Conservation (phyloP, 2,329 filamentous ascomycete genomes). For the Botrytis medusae region DNA sequence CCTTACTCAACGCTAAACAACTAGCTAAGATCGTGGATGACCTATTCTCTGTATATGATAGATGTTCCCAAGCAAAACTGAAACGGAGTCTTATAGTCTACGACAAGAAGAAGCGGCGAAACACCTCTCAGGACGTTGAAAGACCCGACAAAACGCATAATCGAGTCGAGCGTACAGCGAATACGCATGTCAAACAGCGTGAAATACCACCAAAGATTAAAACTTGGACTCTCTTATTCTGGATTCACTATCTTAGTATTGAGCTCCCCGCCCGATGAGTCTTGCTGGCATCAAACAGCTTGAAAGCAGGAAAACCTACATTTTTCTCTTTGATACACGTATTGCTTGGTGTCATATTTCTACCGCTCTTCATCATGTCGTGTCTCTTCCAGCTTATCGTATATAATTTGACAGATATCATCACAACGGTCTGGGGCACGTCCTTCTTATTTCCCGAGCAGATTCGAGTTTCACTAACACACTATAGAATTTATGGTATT, state of each 20-base stretch:
- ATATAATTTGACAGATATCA: background rate
- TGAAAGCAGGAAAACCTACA: background rate
- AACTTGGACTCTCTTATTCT: background rate
- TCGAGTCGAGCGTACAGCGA: background rate
- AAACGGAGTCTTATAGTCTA: background rate
- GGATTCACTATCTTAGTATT: background rate
- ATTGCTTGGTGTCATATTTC: background rate
- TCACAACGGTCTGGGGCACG: background rate
- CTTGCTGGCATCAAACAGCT: background rate
- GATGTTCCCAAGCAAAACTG: background rate
- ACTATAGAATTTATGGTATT: background rate
- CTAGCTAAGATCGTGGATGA: background rate
- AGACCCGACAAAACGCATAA: background rate
- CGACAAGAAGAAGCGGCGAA: background rate
- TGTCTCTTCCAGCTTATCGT: background rate
- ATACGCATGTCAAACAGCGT: fast-evolving
- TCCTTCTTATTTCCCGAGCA: background rate
- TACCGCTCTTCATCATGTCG: background rate
- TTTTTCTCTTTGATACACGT: background rate
- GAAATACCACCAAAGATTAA: background rate
- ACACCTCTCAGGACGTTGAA: background rate
- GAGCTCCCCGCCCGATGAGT: background rate
- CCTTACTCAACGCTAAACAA: background rate
- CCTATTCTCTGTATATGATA: background rate
- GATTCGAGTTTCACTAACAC: background rate